Evolutionary conservation across 2,329 filamentous ascomycete species (phyloP), one percentile per base, ranked within the genome.

Genomic region (Bertia moriformis): DNA sequence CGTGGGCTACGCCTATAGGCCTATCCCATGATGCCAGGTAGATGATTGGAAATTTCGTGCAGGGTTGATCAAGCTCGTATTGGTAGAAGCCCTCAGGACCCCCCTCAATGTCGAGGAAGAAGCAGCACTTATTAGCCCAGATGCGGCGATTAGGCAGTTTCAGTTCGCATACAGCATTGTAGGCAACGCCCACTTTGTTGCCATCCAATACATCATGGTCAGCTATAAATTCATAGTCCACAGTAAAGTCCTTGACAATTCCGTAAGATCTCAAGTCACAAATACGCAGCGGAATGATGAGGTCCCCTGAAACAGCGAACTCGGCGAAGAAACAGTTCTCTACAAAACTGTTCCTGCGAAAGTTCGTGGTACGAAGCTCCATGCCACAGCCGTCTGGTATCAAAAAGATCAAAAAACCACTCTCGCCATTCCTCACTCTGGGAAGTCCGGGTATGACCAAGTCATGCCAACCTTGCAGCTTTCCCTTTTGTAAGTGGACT

Each of bases 241-340:
- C 44, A 10, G 47, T 50, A 15, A 54, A 55, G 29, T 52, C 48
- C 27, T 47, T 51, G 24, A 57, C 20, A 5, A 49, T 46, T 1
- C 54, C 53, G 41, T 52, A 56, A 41, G 45, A 52, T 7, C 41
- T 42, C 19, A 39, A 41, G 17, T 49, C 43, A 27, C 50, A 55
- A 18, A 45, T 40, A 4, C 53, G 54, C 17, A 57, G 40, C 2
- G 53, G 45, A 18, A 55, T 37, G 24, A 51, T 42, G 27, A 57
- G 45, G 13, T 46, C 46, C 12, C 45, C 42, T 1, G 42, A 37
- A 10, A 46, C 40, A 2, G 38, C 14, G 18, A 57, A 55, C 19
- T 56, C 51, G 2, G 48, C 53, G 41, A 53, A 46, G 29, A 57
- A 46, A 24, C 50, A 56, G 30, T 49, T 44, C 18, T 56, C 50